A percentile compares a stretch with the other conserved stretches of the same genome.
Conservation (phyloP, 345 rosid species). For the Leavenworthia alabamica region DNA sequence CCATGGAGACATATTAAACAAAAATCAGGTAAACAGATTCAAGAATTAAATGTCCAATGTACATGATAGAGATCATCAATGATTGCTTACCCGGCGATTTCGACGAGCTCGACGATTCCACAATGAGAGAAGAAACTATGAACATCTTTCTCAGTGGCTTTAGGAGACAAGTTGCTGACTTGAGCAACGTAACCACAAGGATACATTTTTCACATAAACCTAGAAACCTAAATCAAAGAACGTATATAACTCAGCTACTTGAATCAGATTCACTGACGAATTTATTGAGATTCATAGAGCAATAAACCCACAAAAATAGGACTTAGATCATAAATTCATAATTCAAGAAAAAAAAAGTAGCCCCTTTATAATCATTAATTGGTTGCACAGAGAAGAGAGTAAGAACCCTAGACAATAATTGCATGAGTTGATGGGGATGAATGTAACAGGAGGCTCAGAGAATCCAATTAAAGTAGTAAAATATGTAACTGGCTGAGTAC, state of each 20-base stretch:
- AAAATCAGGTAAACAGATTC: background rate
- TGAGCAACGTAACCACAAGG: slow-evolving; percentile 69
- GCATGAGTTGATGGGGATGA: background rate
- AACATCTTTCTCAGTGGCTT: slow-evolving; percentile 65
- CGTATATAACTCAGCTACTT: background rate
- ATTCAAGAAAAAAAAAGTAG: background rate
- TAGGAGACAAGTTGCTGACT: slow-evolving; percentile 67
- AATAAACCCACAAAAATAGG: background rate
- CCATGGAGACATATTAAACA: background rate
- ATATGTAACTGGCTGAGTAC: background rate
- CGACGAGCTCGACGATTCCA: slow-evolving; percentile 58
- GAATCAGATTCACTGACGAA: background rate
- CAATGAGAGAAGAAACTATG: slow-evolving; percentile 63
- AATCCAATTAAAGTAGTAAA: background rate
- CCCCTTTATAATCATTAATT: too few relatives aligned
- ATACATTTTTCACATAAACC: slow-evolving; percentile 37
- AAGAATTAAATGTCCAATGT: background rate
- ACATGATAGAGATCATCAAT: background rate
- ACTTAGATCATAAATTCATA: background rate
- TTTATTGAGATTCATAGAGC: background rate
- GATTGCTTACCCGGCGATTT: slow-evolving; percentile 57
- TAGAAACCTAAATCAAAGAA: slow-evolving; percentile 8
- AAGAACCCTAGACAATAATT: background rate
- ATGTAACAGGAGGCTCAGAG: slow-evolving; percentile 1
- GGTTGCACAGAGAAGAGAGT: slow-evolving; percentile 4